Evolutionary conservation across 805 yeast species (phyloP), one percentile per base, ranked within the genome.

Genomic region (Metschnikowia baotianmanensis): DNA sequence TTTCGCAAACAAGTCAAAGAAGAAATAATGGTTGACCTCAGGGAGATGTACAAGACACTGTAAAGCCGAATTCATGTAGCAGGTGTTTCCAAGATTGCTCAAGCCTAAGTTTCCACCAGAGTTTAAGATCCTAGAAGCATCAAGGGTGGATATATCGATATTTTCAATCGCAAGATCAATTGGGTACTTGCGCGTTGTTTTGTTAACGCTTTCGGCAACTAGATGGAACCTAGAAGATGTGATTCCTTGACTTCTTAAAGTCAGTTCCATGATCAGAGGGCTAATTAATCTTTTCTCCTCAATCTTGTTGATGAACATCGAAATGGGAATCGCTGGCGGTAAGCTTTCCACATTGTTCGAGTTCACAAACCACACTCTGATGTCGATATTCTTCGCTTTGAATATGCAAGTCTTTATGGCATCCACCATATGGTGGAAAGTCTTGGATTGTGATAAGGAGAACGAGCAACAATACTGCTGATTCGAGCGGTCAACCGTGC

Each of bases 21-120:
- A 63, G 53, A 91, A 93, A 57, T 88, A 91, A 30, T 79, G 72
- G 8, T 82, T 77, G 19, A 93, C 62, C 59, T 88, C 96, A 1
- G 96, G 95, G 10, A 90, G 74, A 56, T 91, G 98, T 0, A 79
- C 75, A 30, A 91, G 65, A 55, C 97, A 91, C 57, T 93, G 98
- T 32, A 91, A 64, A 0, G 96, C 96, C 8, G 95, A 86, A 60
- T 88, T 89, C 97, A 90, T 89, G 60, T 88, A 90, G 61, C 97
- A 90, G 0, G 95, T 82, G 58, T 90, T 90, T 2, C 97, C 97
- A 46, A 89, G 65, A 56, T 87, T 90, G 38, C 59, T 72, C 66
- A 55, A 83, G 50, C 46, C 97, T 83, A 43, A 72, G 60, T 34
- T 69, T 57, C 49, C 96, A 13, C 67, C 64, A 9, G 47, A 37